These are phyloP conservation scores for Cyberlindnera petersonii DNA, from an alignment of 805 yeast species.

Conservation along the genomic window DNA sequence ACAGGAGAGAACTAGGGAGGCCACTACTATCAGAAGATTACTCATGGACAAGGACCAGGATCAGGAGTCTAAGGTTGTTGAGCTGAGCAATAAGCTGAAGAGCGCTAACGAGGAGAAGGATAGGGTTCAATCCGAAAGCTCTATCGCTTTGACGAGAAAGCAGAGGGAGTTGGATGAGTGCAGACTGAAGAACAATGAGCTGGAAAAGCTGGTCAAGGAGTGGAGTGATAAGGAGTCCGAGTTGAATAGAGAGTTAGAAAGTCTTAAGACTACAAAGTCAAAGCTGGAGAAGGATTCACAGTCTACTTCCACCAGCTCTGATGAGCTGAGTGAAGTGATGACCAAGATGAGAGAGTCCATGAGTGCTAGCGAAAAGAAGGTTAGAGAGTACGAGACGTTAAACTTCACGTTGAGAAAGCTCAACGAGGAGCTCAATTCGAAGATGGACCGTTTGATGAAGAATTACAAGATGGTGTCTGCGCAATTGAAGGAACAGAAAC, in stretches of 20 bases:
- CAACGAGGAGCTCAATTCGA: conserved; percentile 65
- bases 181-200: conserved; percentile 38
- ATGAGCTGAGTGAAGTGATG: conserved; percentile 31
- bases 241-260: conserved; percentile 29
- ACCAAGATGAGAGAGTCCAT: conserved; percentile 52
- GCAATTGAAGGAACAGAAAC: conserved; percentile 36
- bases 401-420: conserved; percentile 52
- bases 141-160: conserved; percentile 46
- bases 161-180: conserved; percentile 66
- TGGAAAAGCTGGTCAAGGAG: conserved; percentile 35
- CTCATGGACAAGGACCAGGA: conserved; percentile 65
- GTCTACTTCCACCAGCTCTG: conserved; percentile 28
- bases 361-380: conserved; percentile 44
- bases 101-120: conserved; percentile 58
- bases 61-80: conserved; percentile 47
- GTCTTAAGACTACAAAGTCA: conserved; percentile 29
- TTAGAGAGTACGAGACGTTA: conserved; percentile 52
- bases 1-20: conserved; percentile 79
- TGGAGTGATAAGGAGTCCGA: conserved; percentile 36
- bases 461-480: conserved; percentile 61
- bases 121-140: conserved; percentile 51
- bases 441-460: conserved; percentile 64
- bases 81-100: conserved; percentile 48
- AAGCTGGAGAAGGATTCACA: conserved; percentile 27
- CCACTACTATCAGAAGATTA: conserved; percentile 64